A percentile compares a stretch with the other conserved stretches of the same genome.
Evolutionary conservation across 179 eudicot genomes (phyloP).

Genomic region (Dionaea muscipula): DNA sequence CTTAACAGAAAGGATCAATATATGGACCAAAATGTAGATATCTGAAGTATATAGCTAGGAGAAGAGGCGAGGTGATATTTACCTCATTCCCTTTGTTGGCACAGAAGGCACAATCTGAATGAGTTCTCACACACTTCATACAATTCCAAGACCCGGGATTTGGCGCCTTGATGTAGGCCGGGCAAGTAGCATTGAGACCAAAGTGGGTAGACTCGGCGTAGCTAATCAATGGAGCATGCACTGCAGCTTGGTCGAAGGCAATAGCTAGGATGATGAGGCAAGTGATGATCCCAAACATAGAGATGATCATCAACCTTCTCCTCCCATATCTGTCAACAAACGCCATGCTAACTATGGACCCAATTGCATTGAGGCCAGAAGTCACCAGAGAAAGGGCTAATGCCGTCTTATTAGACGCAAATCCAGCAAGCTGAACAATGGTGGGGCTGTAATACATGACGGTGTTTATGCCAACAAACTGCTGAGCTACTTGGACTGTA

Average conservation of each 20-base stretch:
- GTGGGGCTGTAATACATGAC: conserved; percentile 95
- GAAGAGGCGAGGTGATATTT: conserved; percentile 5
- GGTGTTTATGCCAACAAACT: conserved; percentile 83
- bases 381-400: conserved; percentile 73
- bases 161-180: conserved; percentile 22
- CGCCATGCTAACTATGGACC: conserved; percentile 64
- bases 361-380: conserved; percentile 69
- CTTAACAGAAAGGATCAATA: no score
- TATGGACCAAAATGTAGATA: no score
- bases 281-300: conserved; percentile 59
- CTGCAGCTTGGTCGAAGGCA: conserved; percentile 47
- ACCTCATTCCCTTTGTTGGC: conserved; percentile 43
- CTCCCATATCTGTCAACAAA: conserved; percentile 74
- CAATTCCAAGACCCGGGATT: conserved; percentile 52
- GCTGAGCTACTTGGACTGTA: conserved; percentile 89
- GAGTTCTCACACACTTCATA: conserved; percentile 60
- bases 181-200: conserved; percentile 65
- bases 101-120: conserved; percentile 56
- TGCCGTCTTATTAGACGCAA: conserved; percentile 73
- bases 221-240: conserved; percentile 45
- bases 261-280: conserved; percentile 47
- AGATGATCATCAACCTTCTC: conserved; percentile 62
- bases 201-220: conserved; percentile 37
- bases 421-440: conserved; percentile 78
- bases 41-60: no score